phyloP scores from a whole-genome alignment of 768 basidiomycete species.

The Rhizopogon salebrosus region DNA sequence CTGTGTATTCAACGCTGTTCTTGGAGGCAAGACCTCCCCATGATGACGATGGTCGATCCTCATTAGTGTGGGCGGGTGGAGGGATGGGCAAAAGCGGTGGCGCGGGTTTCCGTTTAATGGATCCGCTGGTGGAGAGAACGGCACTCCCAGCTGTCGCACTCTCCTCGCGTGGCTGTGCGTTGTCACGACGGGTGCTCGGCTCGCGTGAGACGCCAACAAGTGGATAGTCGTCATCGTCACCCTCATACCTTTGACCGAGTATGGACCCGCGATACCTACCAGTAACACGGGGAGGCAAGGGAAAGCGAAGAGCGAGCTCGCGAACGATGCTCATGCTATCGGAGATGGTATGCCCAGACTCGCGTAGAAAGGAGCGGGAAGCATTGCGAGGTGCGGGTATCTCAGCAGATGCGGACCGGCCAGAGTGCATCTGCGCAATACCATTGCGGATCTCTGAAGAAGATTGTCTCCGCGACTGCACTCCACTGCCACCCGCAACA shows the following conservation, averaged over 20 bases:
- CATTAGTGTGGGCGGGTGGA: conserved; percentile 2
- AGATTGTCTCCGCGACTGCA: conserved; percentile 12
- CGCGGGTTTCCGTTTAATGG: conserved; percentile 26
- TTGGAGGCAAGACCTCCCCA: conserved; percentile 21
- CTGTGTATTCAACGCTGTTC: background rate
- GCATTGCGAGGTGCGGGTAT: conserved; percentile 4
- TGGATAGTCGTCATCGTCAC: conserved; percentile 21
- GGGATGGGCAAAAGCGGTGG: conserved; percentile 21
- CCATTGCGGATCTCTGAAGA: conserved; percentile 4
- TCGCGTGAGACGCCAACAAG: conserved; percentile 20
- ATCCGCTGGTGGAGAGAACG: conserved; percentile 13
- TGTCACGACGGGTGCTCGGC: conserved; percentile 12
- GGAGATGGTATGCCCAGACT: conserved; percentile 27
- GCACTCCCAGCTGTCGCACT: background rate
- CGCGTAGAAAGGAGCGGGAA: conserved; percentile 3
- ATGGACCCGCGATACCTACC: conserved; percentile 23
- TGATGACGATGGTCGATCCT: conserved; percentile 8
- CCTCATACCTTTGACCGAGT: conserved; percentile 16
- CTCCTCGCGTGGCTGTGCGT: conserved; percentile 9
- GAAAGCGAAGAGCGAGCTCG: conserved; percentile 51
- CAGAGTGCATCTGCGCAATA: background rate
- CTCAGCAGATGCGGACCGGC: conserved; percentile 7
- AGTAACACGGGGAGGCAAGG: conserved; percentile 37
- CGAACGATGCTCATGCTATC: conserved; percentile 43
- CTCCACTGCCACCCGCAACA: conserved; percentile 10